A percentile compares a stretch with the other conserved stretches of the same genome.
Evolutionary conservation across 352 stramenopile genomes (phyloP).

Genomic region (Phytophthora multivora): DNA sequence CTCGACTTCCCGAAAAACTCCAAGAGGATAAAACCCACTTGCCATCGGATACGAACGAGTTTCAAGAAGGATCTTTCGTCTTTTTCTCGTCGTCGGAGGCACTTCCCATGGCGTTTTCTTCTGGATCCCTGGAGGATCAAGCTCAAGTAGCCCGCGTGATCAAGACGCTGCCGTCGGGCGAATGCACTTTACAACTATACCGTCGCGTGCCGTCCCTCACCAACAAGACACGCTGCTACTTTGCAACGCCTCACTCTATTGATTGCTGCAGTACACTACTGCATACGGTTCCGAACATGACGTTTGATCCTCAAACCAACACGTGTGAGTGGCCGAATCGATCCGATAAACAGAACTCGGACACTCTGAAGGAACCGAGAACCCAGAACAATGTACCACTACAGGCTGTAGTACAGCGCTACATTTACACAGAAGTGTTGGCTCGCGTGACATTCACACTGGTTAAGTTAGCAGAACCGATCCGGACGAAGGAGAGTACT

Average conservation of each 20-base stretch:
- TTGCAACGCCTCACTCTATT: conserved; percentile 47
- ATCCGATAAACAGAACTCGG: not conserved
- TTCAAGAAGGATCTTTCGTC: conserved; percentile 36
- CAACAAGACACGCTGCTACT: conserved; percentile 25
- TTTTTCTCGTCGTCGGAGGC: conserved; percentile 37
- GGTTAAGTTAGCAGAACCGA: conserved; percentile 17
- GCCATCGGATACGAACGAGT: conserved; percentile 28
- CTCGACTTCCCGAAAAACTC: not conserved
- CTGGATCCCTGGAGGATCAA: conserved; percentile 18
- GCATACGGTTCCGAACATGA: conserved; percentile 41
- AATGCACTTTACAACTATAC: conserved; percentile 46
- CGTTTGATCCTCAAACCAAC: conserved; percentile 25
- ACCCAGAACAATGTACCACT: conserved; percentile 1
- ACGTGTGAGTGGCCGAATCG: conserved; percentile 34
- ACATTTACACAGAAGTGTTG: conserved; percentile 45
- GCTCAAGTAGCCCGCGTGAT: conserved; percentile 48
- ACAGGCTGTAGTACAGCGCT: conserved; percentile 3
- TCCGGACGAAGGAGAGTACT: conserved; percentile 4
- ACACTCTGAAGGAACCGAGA: not conserved
- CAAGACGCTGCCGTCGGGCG: conserved; percentile 30
- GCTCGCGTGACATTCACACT: conserved; percentile 32
- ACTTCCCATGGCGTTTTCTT: conserved; percentile 9
- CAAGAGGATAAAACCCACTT: conserved; percentile 8
- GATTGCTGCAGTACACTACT: conserved; percentile 45
- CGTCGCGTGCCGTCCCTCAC: conserved; percentile 19